phyloP scores from a whole-genome alignment of 257 asterid species.

The Primulina eburnea region DNA sequence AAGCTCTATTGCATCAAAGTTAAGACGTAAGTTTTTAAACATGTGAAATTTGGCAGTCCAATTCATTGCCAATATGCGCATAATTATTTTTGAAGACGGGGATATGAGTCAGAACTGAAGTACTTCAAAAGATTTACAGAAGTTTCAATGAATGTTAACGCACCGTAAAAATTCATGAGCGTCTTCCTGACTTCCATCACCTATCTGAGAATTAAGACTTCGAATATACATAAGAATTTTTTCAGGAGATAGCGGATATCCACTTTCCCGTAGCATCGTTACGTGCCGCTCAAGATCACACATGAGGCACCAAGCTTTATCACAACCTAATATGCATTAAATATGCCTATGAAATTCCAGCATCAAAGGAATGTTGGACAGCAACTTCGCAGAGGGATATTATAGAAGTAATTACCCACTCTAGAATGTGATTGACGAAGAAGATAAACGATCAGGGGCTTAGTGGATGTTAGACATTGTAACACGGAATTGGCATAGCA shows the following conservation, averaged over 20 bases:
- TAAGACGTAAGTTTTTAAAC: neutral
- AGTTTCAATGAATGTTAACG: conserved; percentile 4
- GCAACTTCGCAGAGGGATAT: conserved; percentile 1
- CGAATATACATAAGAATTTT: conserved; percentile 68
- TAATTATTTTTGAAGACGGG: neutral
- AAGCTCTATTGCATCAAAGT: conserved; percentile 5
- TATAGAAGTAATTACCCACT: conserved; percentile 46
- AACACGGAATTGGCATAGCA: conserved; percentile 91
- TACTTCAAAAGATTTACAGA: neutral
- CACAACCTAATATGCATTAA: conserved; percentile 47
- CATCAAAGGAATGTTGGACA: neutral
- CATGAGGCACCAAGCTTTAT: conserved; percentile 81
- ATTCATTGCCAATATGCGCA: neutral
- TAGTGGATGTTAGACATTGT: conserved; percentile 82
- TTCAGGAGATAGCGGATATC: conserved; percentile 66
- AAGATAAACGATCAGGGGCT: conserved; percentile 71
- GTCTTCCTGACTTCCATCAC: conserved; percentile 92
- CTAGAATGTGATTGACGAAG: conserved; percentile 75
- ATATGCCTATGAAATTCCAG: conserved; percentile 2
- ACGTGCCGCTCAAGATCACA: conserved; percentile 84
- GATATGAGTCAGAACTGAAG: neutral
- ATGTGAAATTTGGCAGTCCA: neutral
- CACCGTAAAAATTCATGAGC: conserved; percentile 93
- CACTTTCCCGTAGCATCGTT: conserved; percentile 52
- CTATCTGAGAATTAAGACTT: conserved; percentile 71